Evolutionary conservation across 805 yeast species (phyloP).

Genomic region (Saturnispora bothae): DNA sequence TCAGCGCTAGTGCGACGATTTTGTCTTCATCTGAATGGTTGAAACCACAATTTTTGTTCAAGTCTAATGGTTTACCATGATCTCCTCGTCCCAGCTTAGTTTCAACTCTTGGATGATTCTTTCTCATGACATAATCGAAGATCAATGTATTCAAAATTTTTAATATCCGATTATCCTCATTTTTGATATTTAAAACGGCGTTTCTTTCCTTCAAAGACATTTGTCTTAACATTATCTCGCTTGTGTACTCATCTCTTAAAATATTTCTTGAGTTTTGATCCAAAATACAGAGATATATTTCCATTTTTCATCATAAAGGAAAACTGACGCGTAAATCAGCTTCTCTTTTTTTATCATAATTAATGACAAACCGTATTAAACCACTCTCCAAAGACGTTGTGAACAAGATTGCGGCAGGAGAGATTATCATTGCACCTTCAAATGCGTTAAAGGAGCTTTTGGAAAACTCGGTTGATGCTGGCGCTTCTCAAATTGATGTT

Average conservation of each 20-base stretch:
- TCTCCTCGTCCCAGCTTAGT: conserved; percentile 25
- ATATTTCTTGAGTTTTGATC: neutral
- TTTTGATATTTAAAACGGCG: conserved; percentile 31
- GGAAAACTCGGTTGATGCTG: conserved; percentile 89
- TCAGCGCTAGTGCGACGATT: conserved; percentile 36
- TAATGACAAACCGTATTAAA: conserved; percentile 13
- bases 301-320: neutral
- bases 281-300: conserved; percentile 1
- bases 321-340: conserved; percentile 1
- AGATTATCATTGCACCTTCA: conserved; percentile 85
- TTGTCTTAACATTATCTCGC: conserved; percentile 12
- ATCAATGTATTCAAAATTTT: conserved; percentile 38
- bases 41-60: conserved; percentile 30
- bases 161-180: conserved; percentile 25
- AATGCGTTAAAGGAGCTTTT: conserved; percentile 89
- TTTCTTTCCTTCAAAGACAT: conserved; percentile 29
- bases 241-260: conserved; percentile 14
- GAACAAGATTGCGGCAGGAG: conserved; percentile 94
- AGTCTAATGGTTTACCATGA: conserved; percentile 49
- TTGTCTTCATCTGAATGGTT: conserved; percentile 53
- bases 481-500: conserved; percentile 62
- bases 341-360: neutral
- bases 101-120: conserved; percentile 9
- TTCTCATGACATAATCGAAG: conserved; percentile 32
- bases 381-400: conserved; percentile 61